Evolutionary conservation across 108 stramenopile genomes (phyloP).

Genomic region (Cyclotella baltica): DNA sequence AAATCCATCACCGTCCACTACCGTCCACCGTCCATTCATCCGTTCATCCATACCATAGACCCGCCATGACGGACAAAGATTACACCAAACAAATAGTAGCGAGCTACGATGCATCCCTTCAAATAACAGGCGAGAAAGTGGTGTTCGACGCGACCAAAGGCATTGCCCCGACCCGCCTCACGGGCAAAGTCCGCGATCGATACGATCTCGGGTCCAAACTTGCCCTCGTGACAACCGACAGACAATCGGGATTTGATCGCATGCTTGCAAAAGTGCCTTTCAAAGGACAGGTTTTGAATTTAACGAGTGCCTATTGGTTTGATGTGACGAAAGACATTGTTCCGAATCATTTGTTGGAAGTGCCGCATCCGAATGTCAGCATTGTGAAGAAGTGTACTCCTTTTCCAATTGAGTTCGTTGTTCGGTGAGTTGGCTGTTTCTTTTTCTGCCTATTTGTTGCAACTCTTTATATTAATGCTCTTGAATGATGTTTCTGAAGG

Average conservation of each 20-base stretch:
- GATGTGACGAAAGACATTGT: conserved; percentile 87
- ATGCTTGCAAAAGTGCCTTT: conserved; percentile 93
- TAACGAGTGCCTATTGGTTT: conserved; percentile 97
- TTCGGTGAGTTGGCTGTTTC: conserved; percentile 63
- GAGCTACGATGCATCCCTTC: conserved; percentile 46
- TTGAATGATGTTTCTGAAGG: conserved; percentile 17
- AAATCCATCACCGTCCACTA: not conserved
- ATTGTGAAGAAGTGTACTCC: conserved; percentile 92
- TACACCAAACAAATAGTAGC: conserved; percentile 43
- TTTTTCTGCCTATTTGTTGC: not conserved
- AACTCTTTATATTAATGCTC: not conserved
- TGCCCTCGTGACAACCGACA: conserved; percentile 96
- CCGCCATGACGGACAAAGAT: not conserved
- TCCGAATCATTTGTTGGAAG: conserved; percentile 92
- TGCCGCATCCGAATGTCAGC: conserved; percentile 95
- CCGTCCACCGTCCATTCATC: not conserved
- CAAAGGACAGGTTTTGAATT: conserved; percentile 97
- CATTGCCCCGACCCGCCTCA: conserved; percentile 36
- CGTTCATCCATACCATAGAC: not conserved
- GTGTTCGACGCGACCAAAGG: conserved; percentile 43
- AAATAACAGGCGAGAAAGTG: conserved; percentile 51
- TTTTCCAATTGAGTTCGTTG: conserved; percentile 99
- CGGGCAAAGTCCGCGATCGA: conserved; percentile 88
- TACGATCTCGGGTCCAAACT: conserved; percentile 64
- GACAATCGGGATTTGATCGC: conserved; percentile 99